Conservation (phyloP, 2,329 filamentous ascomycete genomes). For the Aphanocladium album region DNA sequence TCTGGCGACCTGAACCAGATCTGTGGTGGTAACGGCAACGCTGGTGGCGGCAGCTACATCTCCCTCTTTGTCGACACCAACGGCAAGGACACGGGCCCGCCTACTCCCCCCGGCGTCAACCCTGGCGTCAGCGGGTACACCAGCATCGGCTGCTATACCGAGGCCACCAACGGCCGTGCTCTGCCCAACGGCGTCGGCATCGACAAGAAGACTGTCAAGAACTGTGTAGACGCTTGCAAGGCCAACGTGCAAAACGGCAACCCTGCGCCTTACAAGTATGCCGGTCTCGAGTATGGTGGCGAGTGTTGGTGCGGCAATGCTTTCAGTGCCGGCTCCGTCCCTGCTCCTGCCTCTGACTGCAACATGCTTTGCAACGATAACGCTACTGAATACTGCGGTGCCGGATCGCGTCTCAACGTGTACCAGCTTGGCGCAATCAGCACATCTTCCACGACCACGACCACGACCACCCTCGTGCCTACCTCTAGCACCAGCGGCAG, state of each 20-base stretch:
- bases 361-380: constrained; percentile 33
- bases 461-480: constrained; percentile 27
- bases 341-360: constrained; percentile 28
- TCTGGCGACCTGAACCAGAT: constrained; percentile 43
- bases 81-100: constrained; percentile 16
- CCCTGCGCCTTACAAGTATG: constrained; percentile 26
- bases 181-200: constrained; percentile 23
- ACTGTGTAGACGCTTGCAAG: constrained; percentile 31
- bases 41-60: constrained; percentile 36
- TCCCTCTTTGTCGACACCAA: constrained; percentile 41
- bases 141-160: constrained; percentile 36
- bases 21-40: constrained; percentile 47
- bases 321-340: constrained; percentile 23
- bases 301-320: constrained; percentile 36
- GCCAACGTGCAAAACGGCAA: neutral
- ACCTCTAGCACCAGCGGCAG: neutral
- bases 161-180: constrained; percentile 28
- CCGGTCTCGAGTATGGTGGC: constrained; percentile 35
- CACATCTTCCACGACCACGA: constrained; percentile 21
- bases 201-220: constrained; percentile 26
- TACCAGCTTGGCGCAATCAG: constrained; percentile 23
- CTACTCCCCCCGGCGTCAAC: constrained; percentile 29
- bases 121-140: constrained; percentile 31
- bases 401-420: constrained; percentile 28
- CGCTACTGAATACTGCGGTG: constrained; percentile 33